These are phyloP conservation scores for Globisporangium parvum DNA, from an alignment of 352 stramenopile species.

Conservation along the genomic window DNA sequence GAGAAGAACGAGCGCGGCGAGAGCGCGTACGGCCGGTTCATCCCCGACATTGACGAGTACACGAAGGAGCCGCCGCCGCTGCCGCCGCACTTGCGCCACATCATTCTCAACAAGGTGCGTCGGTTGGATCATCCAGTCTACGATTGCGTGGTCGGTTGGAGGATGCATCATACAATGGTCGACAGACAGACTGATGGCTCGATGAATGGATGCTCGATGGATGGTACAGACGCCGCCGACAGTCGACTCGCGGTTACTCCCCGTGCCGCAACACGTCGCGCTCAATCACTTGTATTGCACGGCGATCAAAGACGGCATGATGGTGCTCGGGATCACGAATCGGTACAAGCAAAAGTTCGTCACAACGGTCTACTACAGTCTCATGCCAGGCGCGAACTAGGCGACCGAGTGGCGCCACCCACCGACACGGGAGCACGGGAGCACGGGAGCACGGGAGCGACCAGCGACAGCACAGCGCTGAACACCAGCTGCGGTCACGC, in stretches of 20 bases:
- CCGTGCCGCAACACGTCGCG: slow-evolving; percentile 97
- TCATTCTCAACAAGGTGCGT: slow-evolving; percentile 98
- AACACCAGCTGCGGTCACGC: too few relatives aligned
- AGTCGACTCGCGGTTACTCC: slow-evolving; percentile 93
- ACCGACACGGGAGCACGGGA: neutral
- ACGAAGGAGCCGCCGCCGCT: slow-evolving; percentile 98
- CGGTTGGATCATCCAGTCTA: neutral
- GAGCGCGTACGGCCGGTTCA: slow-evolving; percentile 93
- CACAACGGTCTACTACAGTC: slow-evolving; percentile 97
- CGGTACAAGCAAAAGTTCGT: slow-evolving; percentile 97
- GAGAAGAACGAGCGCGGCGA: slow-evolving; percentile 70
- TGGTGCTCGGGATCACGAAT: slow-evolving; percentile 98
- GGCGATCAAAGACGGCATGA: slow-evolving; percentile 98
- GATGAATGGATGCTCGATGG: neutral
- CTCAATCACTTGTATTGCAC: slow-evolving; percentile 99
- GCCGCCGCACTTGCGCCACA: slow-evolving; percentile 97
- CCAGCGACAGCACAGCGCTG: too few relatives aligned
- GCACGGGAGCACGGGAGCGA: neutral
- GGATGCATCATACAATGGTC: slow-evolving; percentile 2
- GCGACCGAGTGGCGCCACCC: neutral
- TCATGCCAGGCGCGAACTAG: slow-evolving; percentile 85
- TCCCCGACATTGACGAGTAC: slow-evolving; percentile 99
- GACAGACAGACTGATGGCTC: neutral
- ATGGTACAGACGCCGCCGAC: slow-evolving; percentile 79
- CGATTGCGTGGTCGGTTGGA: neutral